Percentiles rank a stretch among this genome's conserved stretches.
phyloP scores from a whole-genome alignment of 192 early-diverging fungal genomes.

The Chytriomyces confervae region DNA sequence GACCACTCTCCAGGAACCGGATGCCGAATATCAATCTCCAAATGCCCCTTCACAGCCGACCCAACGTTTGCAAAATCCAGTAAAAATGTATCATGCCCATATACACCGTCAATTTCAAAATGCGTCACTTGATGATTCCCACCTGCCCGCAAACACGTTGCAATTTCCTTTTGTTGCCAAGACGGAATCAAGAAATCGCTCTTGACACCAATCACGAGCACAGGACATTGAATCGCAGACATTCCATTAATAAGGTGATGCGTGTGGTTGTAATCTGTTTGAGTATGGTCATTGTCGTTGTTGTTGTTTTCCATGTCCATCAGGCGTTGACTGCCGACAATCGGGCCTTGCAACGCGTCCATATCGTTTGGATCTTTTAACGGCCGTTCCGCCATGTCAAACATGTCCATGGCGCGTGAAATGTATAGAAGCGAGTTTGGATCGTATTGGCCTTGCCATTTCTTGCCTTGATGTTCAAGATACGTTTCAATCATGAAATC shows the following conservation, averaged over 20 bases:
- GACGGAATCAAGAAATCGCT: conserved; percentile 95
- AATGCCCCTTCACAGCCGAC: conserved; percentile 88
- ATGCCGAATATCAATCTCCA: conserved; percentile 44
- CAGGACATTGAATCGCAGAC: conserved; percentile 71
- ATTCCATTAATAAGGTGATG: conserved; percentile 72
- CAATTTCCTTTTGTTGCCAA: conserved; percentile 96
- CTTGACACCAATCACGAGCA: conserved; percentile 92
- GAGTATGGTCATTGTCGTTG: neutral
- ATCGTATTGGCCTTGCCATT: conserved; percentile 92
- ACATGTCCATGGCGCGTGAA: conserved; percentile 79
- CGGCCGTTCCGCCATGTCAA: conserved; percentile 73
- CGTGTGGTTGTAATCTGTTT: conserved; percentile 23
- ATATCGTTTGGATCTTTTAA: neutral
- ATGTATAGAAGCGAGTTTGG: conserved; percentile 79
- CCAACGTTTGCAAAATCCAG: conserved; percentile 91
- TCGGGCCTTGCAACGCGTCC: neutral
- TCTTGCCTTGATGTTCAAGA: conserved; percentile 92
- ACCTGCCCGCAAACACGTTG: conserved; percentile 77
- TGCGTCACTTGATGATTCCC: conserved; percentile 93
- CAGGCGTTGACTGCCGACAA: too few species aligned
- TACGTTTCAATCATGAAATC: conserved; percentile 97
- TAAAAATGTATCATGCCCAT: conserved; percentile 97
- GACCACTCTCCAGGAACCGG: conserved; percentile 13
- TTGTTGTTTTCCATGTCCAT: neutral
- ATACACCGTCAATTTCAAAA: conserved; percentile 96